phyloP scores from a whole-genome alignment of 768 basidiomycete genomes.

The Boletellus ananiceps region DNA sequence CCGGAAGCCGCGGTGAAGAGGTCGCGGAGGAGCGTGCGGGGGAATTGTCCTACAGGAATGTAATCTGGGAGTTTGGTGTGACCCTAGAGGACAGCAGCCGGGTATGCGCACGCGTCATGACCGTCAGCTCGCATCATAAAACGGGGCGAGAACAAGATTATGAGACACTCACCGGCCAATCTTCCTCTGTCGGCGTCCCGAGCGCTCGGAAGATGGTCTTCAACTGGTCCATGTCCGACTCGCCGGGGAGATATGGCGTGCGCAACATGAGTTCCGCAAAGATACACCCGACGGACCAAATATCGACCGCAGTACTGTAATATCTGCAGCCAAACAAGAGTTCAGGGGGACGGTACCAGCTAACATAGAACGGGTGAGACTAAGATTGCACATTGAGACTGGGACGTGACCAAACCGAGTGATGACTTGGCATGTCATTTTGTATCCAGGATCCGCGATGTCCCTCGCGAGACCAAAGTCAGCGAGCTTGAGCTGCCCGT shows the following conservation, averaged over 20 bases:
- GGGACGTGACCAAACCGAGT: conserved; percentile 60
- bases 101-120: not conserved
- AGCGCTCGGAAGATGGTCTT: conserved; percentile 92
- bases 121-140: not conserved
- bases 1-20: conserved; percentile 89
- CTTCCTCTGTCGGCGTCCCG: conserved; percentile 93
- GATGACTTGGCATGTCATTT: conserved; percentile 98
- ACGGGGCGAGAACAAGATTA: not conserved
- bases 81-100: conserved; percentile 48
- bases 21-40: conserved; percentile 74
- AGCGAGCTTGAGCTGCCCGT: conserved; percentile 92
- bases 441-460: conserved; percentile 89
- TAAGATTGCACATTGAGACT: not conserved
- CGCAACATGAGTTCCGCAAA: conserved; percentile 97
- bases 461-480: conserved; percentile 99
- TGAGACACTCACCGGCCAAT: conserved; percentile 77
- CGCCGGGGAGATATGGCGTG: conserved; percentile 92
- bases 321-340: conserved; percentile 86
- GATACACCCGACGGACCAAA: conserved; percentile 98
- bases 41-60: conserved; percentile 79
- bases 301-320: conserved; percentile 89
- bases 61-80: conserved; percentile 91
- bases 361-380: conserved; percentile 28
- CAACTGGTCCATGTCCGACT: conserved; percentile 94
- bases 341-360: conserved; percentile 98